These are phyloP conservation scores for Ogataea saltuana DNA, from an alignment of 805 yeast genomes.

Conservation along the genomic window DNA sequence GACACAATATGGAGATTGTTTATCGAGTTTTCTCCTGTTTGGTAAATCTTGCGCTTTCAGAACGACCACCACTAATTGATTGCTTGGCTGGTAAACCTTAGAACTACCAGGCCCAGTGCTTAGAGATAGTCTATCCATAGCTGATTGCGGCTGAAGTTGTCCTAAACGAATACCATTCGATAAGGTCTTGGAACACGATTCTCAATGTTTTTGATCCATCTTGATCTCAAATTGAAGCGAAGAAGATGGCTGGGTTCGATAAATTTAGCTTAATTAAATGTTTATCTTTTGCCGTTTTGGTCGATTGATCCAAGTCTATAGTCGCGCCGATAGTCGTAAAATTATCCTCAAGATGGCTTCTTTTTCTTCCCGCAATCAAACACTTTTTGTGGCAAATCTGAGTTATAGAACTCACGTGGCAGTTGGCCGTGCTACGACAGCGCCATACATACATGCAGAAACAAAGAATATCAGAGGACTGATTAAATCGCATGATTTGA, in stretches of 20 bases:
- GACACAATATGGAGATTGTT: constrained; percentile 90
- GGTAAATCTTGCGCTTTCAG: constrained; percentile 84
- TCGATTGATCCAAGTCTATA: constrained; percentile 4
- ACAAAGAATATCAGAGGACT: no score
- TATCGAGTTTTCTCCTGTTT: constrained; percentile 81
- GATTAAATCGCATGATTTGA: no score
- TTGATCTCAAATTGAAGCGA: not conserved
- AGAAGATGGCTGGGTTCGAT: constrained; percentile 7
- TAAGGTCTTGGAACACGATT: not conserved
- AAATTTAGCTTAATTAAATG: not conserved
- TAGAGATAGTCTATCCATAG: constrained; percentile 6
- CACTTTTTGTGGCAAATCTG: no score
- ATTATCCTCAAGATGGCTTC: not conserved
- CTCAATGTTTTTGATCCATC: not conserved
- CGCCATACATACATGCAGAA: no score
- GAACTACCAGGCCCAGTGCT: constrained; percentile 9
- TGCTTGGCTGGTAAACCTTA: constrained; percentile 34
- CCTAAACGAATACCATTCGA: no score
- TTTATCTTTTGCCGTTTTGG: constrained; percentile 7
- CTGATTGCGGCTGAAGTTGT: no score
- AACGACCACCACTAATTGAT: constrained; percentile 71
- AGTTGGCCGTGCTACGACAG: no score
- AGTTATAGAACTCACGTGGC: no score
- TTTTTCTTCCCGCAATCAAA: not conserved
- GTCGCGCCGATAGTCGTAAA: no score